Evolutionary conservation across 768 basidiomycete genomes (phyloP).

Genomic region (Podaxis sp.): DNA sequence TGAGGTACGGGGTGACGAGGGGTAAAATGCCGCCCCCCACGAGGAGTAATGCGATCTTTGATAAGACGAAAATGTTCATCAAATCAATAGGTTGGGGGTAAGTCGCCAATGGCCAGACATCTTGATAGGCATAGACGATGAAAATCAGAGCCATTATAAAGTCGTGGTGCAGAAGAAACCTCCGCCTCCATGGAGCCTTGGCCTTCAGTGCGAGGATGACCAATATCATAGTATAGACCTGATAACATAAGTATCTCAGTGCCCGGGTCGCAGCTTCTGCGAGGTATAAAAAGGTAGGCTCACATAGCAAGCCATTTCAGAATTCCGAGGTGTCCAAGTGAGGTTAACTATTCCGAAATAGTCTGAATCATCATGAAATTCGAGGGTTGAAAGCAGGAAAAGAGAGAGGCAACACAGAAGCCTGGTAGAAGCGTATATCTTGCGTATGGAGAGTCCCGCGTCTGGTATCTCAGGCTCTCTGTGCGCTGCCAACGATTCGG

Average conservation of each 20-base stretch:
- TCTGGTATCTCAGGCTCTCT: background rate
- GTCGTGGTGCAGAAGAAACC: background rate
- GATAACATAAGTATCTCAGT: background rate
- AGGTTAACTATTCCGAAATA: background rate
- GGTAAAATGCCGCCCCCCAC: slow-evolving; percentile 32
- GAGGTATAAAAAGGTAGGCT: background rate
- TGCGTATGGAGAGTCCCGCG: background rate
- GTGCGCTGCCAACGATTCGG: background rate
- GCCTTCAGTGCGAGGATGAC: background rate
- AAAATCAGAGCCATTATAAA: slow-evolving; percentile 9
- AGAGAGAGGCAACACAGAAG: background rate
- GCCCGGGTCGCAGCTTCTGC: background rate
- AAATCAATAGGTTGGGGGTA: slow-evolving; percentile 46
- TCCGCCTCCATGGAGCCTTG: background rate
- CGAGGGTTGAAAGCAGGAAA: background rate
- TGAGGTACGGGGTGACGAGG: slow-evolving; percentile 45
- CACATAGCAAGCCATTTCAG: background rate
- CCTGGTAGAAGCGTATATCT: background rate
- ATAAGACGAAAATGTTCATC: slow-evolving; percentile 39
- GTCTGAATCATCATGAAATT: background rate
- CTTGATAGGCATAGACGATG: slow-evolving; percentile 50
- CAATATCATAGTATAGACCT: background rate
- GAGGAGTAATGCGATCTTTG: background rate
- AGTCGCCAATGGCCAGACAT: slow-evolving; percentile 57
- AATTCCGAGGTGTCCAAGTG: background rate